phyloP scores from a whole-genome alignment of 2,329 filamentous ascomycete species.

The Basipetospora sp. region DNA sequence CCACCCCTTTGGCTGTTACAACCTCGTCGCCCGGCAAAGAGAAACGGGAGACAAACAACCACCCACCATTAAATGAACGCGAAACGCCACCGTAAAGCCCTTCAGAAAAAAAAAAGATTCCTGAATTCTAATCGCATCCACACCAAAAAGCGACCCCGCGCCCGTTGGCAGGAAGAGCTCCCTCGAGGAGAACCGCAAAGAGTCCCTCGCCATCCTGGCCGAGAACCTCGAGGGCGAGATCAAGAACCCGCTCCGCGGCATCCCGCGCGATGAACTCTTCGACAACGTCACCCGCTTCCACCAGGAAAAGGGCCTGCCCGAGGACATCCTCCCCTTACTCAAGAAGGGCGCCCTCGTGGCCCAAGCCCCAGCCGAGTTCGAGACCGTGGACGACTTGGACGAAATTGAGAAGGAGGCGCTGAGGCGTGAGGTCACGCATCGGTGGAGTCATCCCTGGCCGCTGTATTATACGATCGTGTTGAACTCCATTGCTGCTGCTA shows the following conservation, averaged over 20 bases:
- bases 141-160: too few relatives aligned
- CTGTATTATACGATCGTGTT: conserved; percentile 36
- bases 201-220: conserved; percentile 5
- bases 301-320: conserved; percentile 27
- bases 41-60: too few relatives aligned
- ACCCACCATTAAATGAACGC: too few relatives aligned
- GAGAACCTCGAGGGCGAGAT: conserved; percentile 17
- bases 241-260: conserved; percentile 34
- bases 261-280: conserved; percentile 37
- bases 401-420: conserved; percentile 27
- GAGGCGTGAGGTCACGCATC: conserved; percentile 28
- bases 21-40: too few relatives aligned
- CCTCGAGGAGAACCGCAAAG: not conserved
- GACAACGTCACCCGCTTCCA: conserved; percentile 40
- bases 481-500: conserved; percentile 38
- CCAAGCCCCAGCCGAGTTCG: conserved; percentile 29
- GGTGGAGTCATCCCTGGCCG: conserved; percentile 33
- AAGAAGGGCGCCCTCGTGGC: conserved; percentile 17
- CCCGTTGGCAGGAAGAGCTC: too few relatives aligned
- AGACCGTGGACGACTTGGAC: conserved; percentile 30
- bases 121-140: too few relatives aligned
- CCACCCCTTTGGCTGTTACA: too few relatives aligned
- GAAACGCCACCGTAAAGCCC: too few relatives aligned
- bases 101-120: too few relatives aligned
- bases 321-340: conserved; percentile 26